Base-by-base conservation (phyloP, 176 grass and related monocot species). In the Avena sativa region DNA sequence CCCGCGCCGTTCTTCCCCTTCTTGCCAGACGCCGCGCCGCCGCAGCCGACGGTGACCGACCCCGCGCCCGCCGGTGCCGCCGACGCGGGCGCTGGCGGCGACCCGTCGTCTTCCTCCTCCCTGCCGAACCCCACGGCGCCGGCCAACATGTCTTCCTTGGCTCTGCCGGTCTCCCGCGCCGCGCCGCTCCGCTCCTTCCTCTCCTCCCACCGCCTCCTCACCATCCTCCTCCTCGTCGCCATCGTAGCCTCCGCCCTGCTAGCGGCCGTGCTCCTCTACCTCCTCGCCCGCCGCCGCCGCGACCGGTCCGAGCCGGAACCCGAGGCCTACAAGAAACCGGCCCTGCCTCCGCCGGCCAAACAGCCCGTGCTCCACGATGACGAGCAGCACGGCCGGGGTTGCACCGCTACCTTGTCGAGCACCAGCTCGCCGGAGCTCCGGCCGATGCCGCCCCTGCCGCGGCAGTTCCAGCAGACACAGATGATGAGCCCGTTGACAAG, bases 381-480 rank as follows among this genome's bases (percentile, higher is more conserved):
- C 74, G 78, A 92, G 74, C 89, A 87, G 79, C 71, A 59, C 28
- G 76, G 76, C 23, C 50, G 86, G 21, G 34, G 84, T 5, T 90
- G 91, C 9, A 85, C 78, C 8, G 84, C 88, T 68, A 93, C 87
- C 34, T 51, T 92, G 30, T 88, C 90, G 51, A 82, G 90, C 71
- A 69, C 71, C 47, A 85, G 87, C 66, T 99, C 97, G 12, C 97
- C 97, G 55, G 97, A 99, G 84, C 93, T 99, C 87, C 89, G 91
- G 23, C 97, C 92, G 6, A 91, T 96, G 74, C 97, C 97, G 38
- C 97, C 94, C 1, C 84, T 96, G 17, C 85, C 89, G 1, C 85
- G 89, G 44, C 92, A 96, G 75, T 91, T 83, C 78, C 87, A 87
- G 17, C 89, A 75, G 30, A 50, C 88, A 11, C 12, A 81, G 19